Evolutionary conservation across 306 rosid species (phyloP).

Genomic region (Sindora glabra): DNA sequence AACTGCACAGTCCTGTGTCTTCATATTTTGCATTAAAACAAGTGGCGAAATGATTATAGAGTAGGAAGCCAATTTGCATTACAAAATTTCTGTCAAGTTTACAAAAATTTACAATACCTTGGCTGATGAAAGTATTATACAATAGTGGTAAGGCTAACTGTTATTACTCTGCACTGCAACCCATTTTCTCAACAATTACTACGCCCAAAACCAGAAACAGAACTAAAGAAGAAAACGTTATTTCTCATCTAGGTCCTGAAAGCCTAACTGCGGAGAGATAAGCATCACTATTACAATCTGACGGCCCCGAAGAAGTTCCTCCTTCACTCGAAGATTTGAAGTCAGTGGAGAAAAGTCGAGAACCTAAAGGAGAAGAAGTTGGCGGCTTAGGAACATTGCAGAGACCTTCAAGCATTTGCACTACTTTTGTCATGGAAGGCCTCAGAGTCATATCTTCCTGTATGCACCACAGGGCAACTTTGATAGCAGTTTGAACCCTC

Average conservation of each 20-base stretch:
- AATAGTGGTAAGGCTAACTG: background rate
- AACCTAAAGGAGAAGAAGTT: slow-evolving; percentile 35
- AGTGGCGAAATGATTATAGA: background rate
- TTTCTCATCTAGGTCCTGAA: slow-evolving; percentile 76
- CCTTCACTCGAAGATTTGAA: slow-evolving; percentile 50
- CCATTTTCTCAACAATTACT: slow-evolving; percentile 1
- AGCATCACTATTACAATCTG: slow-evolving; percentile 61
- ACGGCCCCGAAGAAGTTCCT: slow-evolving; percentile 71
- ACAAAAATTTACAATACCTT: slow-evolving; percentile 20
- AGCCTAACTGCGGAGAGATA: slow-evolving; percentile 64
- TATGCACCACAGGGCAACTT: slow-evolving; percentile 85
- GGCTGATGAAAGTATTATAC: slow-evolving; percentile 4
- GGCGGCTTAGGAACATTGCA: slow-evolving; percentile 59
- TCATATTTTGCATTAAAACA: background rate
- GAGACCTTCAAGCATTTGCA: slow-evolving; percentile 88
- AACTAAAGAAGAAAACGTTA: no score
- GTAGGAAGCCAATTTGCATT: background rate
- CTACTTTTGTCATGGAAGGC: slow-evolving; percentile 84
- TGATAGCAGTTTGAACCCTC: slow-evolving; percentile 39
- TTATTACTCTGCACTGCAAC: background rate
- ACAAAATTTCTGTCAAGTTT: slow-evolving; percentile 20
- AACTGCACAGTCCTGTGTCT: background rate
- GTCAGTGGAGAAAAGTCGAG: slow-evolving; percentile 41
- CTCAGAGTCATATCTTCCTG: slow-evolving; percentile 80
- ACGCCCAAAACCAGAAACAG: no score